Evolutionary conservation across 768 basidiomycete genomes (phyloP).

Genomic region (Hericium erinaceus): DNA sequence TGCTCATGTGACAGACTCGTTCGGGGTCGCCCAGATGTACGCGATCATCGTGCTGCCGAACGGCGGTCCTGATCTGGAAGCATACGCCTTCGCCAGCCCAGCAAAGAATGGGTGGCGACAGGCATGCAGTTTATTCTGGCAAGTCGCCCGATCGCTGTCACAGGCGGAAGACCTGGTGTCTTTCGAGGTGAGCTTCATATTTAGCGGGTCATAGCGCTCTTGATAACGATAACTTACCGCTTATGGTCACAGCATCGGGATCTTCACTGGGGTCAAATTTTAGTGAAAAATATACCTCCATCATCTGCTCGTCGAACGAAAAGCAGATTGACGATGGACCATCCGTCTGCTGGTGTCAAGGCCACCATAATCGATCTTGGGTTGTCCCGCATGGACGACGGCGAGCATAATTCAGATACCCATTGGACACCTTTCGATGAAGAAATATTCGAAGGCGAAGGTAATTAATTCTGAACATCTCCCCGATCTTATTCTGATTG

Average conservation of each 20-base stretch:
- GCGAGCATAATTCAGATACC: slow-evolving; percentile 35
- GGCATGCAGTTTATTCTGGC: slow-evolving; percentile 87
- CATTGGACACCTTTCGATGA: slow-evolving; percentile 82
- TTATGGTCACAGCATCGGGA: slow-evolving; percentile 73
- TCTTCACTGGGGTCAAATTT: slow-evolving; percentile 96
- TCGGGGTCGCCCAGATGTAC: slow-evolving; percentile 72
- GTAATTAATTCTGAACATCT: slow-evolving; percentile 25
- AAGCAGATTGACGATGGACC: slow-evolving; percentile 47
- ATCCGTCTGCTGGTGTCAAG: slow-evolving; percentile 52
- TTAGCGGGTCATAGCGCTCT: neutral
- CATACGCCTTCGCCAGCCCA: slow-evolving; percentile 55
- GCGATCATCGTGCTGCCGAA: slow-evolving; percentile 86
- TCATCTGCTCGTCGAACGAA: slow-evolving; percentile 15
- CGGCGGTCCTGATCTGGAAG: slow-evolving; percentile 85
- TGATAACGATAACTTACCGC: neutral
- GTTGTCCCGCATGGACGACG: slow-evolving; percentile 72
- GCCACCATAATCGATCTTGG: slow-evolving; percentile 93
- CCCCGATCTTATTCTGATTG: neutral
- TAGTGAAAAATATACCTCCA: slow-evolving; percentile 51
- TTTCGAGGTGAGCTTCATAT: slow-evolving; percentile 66
- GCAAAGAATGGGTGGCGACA: slow-evolving; percentile 70
- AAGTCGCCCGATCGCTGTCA: slow-evolving; percentile 68
- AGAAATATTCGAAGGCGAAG: slow-evolving; percentile 88
- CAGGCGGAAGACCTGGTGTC: slow-evolving; percentile 70
- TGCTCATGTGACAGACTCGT: slow-evolving; percentile 44